Conservation (phyloP, 2,329 filamentous ascomycete species). For the Cryphonectria japonica region DNA sequence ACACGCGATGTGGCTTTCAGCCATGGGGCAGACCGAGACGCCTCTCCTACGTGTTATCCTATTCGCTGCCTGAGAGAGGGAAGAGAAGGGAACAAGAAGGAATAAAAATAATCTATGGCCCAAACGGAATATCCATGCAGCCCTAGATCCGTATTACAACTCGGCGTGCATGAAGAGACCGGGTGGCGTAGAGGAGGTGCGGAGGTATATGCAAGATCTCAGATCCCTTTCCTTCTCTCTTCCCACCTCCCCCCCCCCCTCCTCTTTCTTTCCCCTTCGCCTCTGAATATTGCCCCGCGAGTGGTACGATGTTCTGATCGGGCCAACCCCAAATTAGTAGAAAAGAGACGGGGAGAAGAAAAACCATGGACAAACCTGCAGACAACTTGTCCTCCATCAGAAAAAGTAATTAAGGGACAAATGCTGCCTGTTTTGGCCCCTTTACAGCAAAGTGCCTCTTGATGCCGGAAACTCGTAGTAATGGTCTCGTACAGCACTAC, state of each 20-base stretch:
- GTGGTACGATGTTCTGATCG: conserved; percentile 7
- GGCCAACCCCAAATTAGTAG: conserved; percentile 16
- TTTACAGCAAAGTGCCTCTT: not conserved
- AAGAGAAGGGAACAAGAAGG: not conserved
- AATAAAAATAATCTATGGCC: not conserved
- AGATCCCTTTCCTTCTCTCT: not conserved
- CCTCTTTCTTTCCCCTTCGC: not conserved
- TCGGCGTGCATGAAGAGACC: not conserved
- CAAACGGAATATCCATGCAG: not conserved
- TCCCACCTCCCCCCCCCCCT: not conserved
- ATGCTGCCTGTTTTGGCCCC: not conserved
- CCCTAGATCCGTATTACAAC: not conserved
- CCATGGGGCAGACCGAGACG: conserved; percentile 18
- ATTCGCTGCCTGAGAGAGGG: conserved; percentile 9
- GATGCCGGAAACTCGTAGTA: not conserved
- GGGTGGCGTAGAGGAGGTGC: not conserved
- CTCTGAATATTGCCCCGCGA: not conserved
- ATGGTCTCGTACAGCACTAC: not conserved
- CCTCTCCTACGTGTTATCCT: conserved; percentile 3
- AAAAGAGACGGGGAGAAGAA: not conserved
- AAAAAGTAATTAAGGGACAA: not conserved
- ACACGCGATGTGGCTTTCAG: conserved; percentile 31
- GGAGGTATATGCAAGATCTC: not conserved
- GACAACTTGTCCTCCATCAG: not conserved
- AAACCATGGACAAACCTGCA: not conserved